Percentiles rank a stretch among this genome's conserved stretches.
phyloP scores from a whole-genome alignment of 2,329 filamentous ascomycete species.

The Aspergillus niger region DNA sequence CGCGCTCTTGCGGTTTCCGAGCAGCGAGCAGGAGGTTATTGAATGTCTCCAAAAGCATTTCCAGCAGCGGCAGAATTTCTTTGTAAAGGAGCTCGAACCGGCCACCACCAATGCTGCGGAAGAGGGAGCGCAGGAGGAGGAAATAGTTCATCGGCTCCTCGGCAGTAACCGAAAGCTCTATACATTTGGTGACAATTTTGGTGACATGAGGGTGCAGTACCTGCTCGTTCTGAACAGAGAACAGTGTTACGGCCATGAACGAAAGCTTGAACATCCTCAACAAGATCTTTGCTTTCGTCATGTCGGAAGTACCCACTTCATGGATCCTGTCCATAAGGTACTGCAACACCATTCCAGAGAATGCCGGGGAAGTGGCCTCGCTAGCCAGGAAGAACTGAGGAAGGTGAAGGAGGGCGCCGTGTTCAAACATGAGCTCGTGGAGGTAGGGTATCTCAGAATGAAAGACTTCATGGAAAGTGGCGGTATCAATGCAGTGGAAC shows the following conservation, averaged over 20 bases:
- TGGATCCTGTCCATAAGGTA: slow-evolving; percentile 97
- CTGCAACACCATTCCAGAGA: slow-evolving; percentile 95
- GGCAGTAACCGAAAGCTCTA: slow-evolving; percentile 90
- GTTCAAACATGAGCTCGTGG: slow-evolving; percentile 97
- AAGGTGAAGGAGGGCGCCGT: slow-evolving; percentile 89
- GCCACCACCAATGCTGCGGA: slow-evolving; percentile 93
- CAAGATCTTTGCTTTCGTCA: slow-evolving; percentile 89
- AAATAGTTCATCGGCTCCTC: slow-evolving; percentile 99
- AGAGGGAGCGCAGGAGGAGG: slow-evolving; percentile 84
- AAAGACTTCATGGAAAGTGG: slow-evolving; percentile 98
- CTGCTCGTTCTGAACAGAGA: slow-evolving; percentile 91
- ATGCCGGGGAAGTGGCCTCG: slow-evolving; percentile 94
- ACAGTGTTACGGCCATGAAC: slow-evolving; percentile 98
- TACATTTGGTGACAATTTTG: slow-evolving; percentile 95
- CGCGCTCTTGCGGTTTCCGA: slow-evolving; percentile 83
- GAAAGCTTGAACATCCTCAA: slow-evolving; percentile 94
- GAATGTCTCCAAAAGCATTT: slow-evolving; percentile 96
- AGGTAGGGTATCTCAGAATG: slow-evolving; percentile 95
- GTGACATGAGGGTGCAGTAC: slow-evolving; percentile 94
- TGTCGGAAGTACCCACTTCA: slow-evolving; percentile 88
- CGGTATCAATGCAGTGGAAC: slow-evolving; percentile 97
- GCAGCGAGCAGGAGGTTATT: slow-evolving; percentile 92
- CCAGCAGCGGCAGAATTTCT: slow-evolving; percentile 90
- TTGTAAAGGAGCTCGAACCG: slow-evolving; percentile 98
- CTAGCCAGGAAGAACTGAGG: slow-evolving; percentile 99